These are phyloP conservation scores for Anisogramma anomala DNA, from an alignment of 2,329 filamentous ascomycete genomes.

Conservation along the genomic window DNA sequence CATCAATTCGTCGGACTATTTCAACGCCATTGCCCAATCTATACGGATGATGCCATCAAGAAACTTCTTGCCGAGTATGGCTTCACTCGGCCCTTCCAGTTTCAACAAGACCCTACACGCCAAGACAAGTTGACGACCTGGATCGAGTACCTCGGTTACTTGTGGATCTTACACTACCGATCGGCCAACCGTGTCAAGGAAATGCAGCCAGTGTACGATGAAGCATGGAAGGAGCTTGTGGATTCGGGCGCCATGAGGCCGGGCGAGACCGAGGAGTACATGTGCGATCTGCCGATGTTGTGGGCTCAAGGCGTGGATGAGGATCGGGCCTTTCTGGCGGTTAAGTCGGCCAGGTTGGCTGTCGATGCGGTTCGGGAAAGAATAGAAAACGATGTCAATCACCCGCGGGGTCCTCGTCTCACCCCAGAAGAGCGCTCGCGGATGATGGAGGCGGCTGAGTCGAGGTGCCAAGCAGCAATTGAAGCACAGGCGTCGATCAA, in stretches of 20 bases:
- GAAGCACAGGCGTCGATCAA: constrained; percentile 13
- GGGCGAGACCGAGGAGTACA: constrained; percentile 20
- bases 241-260: constrained; percentile 21
- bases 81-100: constrained; percentile 21
- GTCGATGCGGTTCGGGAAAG: constrained; percentile 11
- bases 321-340: constrained; percentile 14
- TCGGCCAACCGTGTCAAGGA: constrained; percentile 16
- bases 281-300: constrained; percentile 12
- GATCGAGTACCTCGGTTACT: constrained; percentile 28
- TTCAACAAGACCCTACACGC: constrained; percentile 20
- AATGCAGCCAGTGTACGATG: constrained; percentile 18
- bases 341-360: constrained; percentile 11
- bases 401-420: constrained; percentile 8
- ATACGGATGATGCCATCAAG: constrained; percentile 19
- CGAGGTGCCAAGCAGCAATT: constrained; percentile 15
- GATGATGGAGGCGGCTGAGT: constrained; percentile 13
- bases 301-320: constrained; percentile 9
- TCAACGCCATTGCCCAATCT: constrained; percentile 8
- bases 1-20: constrained; percentile 14
- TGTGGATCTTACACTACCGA: constrained; percentile 14
- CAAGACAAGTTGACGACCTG: constrained; percentile 27
- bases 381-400: constrained; percentile 1
- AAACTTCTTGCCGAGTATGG: constrained; percentile 20
- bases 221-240: constrained; percentile 24
- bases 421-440: constrained; percentile 7